phyloP scores from a whole-genome alignment of 2,329 filamentous ascomycete genomes.

The Cladosporium sp. region DNA sequence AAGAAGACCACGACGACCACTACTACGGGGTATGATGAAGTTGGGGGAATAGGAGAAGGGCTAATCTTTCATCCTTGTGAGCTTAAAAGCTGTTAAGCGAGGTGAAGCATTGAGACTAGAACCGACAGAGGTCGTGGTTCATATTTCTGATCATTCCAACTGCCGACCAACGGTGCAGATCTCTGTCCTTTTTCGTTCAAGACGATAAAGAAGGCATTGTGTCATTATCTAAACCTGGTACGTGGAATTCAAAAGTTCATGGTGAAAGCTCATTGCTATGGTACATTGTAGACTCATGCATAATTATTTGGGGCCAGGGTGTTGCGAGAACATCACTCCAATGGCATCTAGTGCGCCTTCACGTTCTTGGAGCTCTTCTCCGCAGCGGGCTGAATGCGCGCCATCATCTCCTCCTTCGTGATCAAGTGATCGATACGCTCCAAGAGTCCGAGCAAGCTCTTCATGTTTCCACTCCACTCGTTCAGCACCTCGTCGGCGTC shows the following conservation, averaged over 20 bases:
- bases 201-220: no score
- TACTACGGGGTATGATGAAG: no score
- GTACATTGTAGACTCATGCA: conserved; percentile 13
- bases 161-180: no score
- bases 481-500: conserved; percentile 95
- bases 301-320: background rate
- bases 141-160: no score
- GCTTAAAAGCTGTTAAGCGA: background rate
- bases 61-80: no score
- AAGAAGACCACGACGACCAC: background rate
- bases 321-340: background rate
- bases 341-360: conserved; percentile 6
- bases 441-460: conserved; percentile 76
- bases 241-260: background rate
- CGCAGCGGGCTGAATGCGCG: conserved; percentile 72
- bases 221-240: no score
- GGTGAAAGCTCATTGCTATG: conserved; percentile 9
- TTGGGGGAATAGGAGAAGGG: no score
- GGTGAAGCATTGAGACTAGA: background rate
- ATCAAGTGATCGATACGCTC: conserved; percentile 97
- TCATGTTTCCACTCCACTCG: conserved; percentile 98
- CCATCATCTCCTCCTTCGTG: conserved; percentile 99
- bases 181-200: no score
- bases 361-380: conserved; percentile 36
- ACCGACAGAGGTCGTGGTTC: no score